A percentile compares a stretch with the other conserved stretches of the same genome.
Evolutionary conservation across 1,284 basidiomycete species (phyloP).

Genomic region (Somion occarium): DNA sequence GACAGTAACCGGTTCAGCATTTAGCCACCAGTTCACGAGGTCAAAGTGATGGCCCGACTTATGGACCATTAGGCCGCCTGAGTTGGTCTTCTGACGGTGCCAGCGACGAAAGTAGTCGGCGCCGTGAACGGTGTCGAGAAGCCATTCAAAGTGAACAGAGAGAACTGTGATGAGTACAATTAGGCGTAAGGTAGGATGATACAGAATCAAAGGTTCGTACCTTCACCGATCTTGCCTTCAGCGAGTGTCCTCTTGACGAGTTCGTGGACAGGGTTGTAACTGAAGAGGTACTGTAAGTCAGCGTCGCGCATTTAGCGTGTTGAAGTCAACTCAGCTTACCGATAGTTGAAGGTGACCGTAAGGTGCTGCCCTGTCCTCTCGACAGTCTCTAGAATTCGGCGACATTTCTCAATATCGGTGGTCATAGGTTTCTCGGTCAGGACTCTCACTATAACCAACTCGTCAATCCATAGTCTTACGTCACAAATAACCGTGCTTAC

Average conservation of each 20-base stretch:
- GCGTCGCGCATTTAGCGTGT: too few species aligned
- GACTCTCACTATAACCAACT: slow-evolving; percentile 30
- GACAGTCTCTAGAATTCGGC: slow-evolving; percentile 41
- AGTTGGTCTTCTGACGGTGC: slow-evolving; percentile 48
- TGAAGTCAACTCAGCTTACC: slow-evolving; percentile 25
- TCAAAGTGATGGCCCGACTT: slow-evolving; percentile 51
- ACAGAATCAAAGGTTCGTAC: slow-evolving; percentile 14
- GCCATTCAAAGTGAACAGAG: slow-evolving; percentile 54
- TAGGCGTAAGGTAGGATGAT: background rate
- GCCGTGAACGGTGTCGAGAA: slow-evolving; percentile 46
- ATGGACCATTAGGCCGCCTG: slow-evolving; percentile 50
- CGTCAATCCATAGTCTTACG: background rate
- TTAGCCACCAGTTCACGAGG: slow-evolving; percentile 53
- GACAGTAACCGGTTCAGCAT: slow-evolving; percentile 44
- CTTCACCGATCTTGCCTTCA: slow-evolving; percentile 44
- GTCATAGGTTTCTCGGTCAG: slow-evolving; percentile 56
- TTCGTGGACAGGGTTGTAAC: slow-evolving; percentile 53
- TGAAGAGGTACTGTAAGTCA: too few species aligned
- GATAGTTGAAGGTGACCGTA: slow-evolving; percentile 43
- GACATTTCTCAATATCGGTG: slow-evolving; percentile 45
- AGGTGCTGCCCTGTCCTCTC: slow-evolving; percentile 37
- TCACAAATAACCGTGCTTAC: slow-evolving; percentile 17
- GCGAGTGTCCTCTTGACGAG: slow-evolving; percentile 46
- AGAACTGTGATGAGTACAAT: slow-evolving; percentile 29
- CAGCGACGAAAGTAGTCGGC: slow-evolving; percentile 54